Evolutionary conservation across 495 filamentous ascomycete species (phyloP).

Genomic region (Xylaria nigripes): DNA sequence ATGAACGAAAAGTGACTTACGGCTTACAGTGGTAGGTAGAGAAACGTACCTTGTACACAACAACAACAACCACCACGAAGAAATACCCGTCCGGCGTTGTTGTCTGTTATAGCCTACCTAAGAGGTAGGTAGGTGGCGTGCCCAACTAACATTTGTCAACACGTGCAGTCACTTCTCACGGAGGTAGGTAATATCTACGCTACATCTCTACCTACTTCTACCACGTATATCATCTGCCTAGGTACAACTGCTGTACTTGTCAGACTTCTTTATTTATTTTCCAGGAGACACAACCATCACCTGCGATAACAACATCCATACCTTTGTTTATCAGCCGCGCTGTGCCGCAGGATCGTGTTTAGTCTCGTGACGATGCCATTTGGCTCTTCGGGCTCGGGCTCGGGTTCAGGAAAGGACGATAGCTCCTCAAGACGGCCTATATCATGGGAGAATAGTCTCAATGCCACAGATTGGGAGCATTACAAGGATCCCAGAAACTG

Average conservation of each 20-base stretch:
- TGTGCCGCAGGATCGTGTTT: background rate
- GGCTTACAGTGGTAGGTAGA: no score
- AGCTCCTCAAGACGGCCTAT: conserved; percentile 27
- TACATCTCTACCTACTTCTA: no score
- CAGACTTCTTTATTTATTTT: background rate
- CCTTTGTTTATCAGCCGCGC: background rate
- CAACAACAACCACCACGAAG: no score
- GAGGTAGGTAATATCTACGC: no score
- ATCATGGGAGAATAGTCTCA: conserved; percentile 45
- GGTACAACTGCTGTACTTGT: background rate
- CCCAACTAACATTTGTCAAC: no score
- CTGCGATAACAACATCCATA: background rate
- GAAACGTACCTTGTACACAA: no score
- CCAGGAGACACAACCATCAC: background rate
- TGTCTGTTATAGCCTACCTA: no score
- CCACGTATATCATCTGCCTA: background rate
- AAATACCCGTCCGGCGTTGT: no score
- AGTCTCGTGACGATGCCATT: conserved; percentile 9
- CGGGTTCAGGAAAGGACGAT: conserved; percentile 13
- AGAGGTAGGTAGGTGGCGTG: no score
- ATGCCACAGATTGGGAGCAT: conserved; percentile 54
- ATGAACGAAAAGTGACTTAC: no score
- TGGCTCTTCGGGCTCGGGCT: conserved; percentile 9
- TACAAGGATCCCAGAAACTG: conserved; percentile 60
- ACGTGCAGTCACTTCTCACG: no score